phyloP scores from a whole-genome alignment of 257 asterid genomes.

The Salvia miltiorrhiza region DNA sequence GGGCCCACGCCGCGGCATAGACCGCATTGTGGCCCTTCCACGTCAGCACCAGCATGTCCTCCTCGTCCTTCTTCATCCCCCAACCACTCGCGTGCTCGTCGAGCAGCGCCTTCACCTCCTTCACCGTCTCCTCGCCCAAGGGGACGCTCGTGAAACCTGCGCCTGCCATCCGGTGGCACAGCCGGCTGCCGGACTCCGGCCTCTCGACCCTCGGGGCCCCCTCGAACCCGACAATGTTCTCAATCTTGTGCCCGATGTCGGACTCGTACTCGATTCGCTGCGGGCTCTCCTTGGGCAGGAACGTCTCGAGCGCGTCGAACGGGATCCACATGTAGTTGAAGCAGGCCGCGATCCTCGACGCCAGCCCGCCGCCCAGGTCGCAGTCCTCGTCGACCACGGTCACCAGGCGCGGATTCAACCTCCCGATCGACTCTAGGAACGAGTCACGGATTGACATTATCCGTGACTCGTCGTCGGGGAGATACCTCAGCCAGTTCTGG shows the following conservation, averaged over 20 bases:
- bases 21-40: conserved; percentile 83
- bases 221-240: conserved; percentile 59
- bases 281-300: conserved; percentile 60
- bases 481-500: conserved; percentile 65
- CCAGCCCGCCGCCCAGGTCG: conserved; percentile 40
- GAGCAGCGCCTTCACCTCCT: conserved; percentile 54
- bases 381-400: conserved; percentile 69
- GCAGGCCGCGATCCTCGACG: conserved; percentile 51
- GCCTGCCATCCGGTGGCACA: conserved; percentile 49
- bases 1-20: conserved; percentile 67
- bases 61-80: conserved; percentile 88
- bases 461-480: conserved; percentile 36
- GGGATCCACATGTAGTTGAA: conserved; percentile 86
- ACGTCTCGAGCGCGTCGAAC: conserved; percentile 73
- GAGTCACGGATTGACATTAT: conserved; percentile 34
- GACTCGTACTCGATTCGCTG: conserved; percentile 61
- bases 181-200: conserved; percentile 38
- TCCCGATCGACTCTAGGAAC: conserved; percentile 38
- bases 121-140: conserved; percentile 54
- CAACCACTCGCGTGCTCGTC: conserved; percentile 85
- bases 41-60: conserved; percentile 61
- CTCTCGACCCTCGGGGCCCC: conserved; percentile 59
- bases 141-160: conserved; percentile 44
- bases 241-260: conserved; percentile 70
- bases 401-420: conserved; percentile 42